Conservation (phyloP, 768 basidiomycete genomes). For the Glaciozyma antarctica region DNA sequence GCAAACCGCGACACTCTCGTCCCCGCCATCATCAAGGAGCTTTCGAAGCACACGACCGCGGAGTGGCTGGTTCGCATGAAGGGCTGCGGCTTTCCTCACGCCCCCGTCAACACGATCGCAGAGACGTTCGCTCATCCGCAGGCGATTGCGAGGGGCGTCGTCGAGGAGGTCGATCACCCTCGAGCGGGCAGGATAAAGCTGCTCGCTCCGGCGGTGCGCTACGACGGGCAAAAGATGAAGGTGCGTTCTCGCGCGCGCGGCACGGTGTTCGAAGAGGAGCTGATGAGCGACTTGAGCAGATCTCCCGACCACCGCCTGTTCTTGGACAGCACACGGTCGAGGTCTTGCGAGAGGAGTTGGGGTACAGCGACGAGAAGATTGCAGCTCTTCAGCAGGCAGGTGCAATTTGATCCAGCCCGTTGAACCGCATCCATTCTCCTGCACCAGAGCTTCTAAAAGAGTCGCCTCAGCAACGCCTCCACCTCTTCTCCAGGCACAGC, state of each 20-base stretch:
- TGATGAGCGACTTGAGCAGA: background rate
- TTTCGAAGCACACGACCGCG: slow-evolving; percentile 53
- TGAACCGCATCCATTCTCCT: too few relatives aligned
- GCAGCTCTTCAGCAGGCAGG: slow-evolving; percentile 13
- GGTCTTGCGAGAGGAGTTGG: slow-evolving; percentile 30
- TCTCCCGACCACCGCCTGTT: slow-evolving; percentile 33
- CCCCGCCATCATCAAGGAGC: slow-evolving; percentile 53
- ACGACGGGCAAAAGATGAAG: slow-evolving; percentile 32
- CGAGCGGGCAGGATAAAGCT: slow-evolving; percentile 51
- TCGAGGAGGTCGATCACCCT: slow-evolving; percentile 66
- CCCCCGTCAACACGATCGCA: slow-evolving; percentile 82
- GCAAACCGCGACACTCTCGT: slow-evolving; percentile 62
- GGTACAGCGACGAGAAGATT: slow-evolving; percentile 27
- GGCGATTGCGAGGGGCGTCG: slow-evolving; percentile 64
- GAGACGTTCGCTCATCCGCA: slow-evolving; percentile 85
- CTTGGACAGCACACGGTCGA: slow-evolving; percentile 34
- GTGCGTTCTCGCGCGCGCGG: slow-evolving; percentile 1
- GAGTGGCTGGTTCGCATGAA: slow-evolving; percentile 67
- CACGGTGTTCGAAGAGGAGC: too few relatives aligned
- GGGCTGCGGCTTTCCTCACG: slow-evolving; percentile 78
- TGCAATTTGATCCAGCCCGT: slow-evolving; percentile 7
- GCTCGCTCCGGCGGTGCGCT: slow-evolving; percentile 30
- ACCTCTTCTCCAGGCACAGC: background rate
- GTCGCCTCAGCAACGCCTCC: too few relatives aligned
- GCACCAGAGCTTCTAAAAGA: too few relatives aligned